Conservation (phyloP, 2,329 filamentous ascomycete genomes). For the Curvularia spicifera region DNA sequence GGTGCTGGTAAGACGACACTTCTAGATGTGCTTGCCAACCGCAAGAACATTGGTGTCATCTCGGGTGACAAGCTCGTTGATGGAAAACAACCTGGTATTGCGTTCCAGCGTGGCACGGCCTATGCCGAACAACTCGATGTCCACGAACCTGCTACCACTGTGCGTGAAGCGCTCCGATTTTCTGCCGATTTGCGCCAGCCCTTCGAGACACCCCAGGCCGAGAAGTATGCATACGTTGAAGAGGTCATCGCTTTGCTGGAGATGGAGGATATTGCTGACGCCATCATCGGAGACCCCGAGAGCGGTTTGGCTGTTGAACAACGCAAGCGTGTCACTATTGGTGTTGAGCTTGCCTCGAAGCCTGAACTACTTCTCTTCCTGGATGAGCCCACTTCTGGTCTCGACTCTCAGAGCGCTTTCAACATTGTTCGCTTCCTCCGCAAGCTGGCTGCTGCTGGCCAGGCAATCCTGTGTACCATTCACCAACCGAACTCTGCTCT, state of each 20-base stretch:
- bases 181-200: constrained; percentile 69
- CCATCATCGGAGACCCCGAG: constrained; percentile 67
- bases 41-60: constrained; percentile 70
- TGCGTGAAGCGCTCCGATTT: constrained; percentile 71
- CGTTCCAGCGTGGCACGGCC: constrained; percentile 68
- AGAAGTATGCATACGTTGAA: constrained; percentile 71
- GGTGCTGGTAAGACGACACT: constrained; percentile 87
- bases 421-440: constrained; percentile 80
- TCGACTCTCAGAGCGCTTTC: constrained; percentile 75
- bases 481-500: constrained; percentile 87
- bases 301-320: constrained; percentile 70
- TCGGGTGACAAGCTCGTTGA: constrained; percentile 68
- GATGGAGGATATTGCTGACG: constrained; percentile 70
- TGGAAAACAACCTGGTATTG: constrained; percentile 62
- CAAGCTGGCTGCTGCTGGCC: constrained; percentile 78
- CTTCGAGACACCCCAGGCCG: constrained; percentile 61
- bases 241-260: constrained; percentile 69
- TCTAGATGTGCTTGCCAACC: constrained; percentile 73
- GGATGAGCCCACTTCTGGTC: constrained; percentile 78
- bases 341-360: constrained; percentile 67
- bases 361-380: constrained; percentile 78
- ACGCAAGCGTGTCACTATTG: constrained; percentile 66
- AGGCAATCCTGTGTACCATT: constrained; percentile 89
- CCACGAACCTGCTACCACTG: constrained; percentile 67
- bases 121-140: constrained; percentile 72